Base-by-base conservation (phyloP, 495 filamentous ascomycete genomes). In the Penicillium maclennaniae region DNA sequence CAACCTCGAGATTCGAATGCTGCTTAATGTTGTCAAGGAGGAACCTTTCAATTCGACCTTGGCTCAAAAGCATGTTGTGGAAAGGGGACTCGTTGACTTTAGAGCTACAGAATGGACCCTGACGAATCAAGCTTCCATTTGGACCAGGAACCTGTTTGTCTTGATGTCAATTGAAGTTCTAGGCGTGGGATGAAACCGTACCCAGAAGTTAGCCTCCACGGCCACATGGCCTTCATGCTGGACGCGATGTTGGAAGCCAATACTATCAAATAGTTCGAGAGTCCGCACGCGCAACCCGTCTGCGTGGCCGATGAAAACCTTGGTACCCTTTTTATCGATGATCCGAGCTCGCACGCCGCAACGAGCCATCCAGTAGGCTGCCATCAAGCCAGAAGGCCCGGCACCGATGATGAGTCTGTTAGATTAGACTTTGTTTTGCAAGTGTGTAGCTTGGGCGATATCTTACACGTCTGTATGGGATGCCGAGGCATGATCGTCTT, bases 351-450 rank as follows among this genome's bases (percentile, higher is more conserved):
- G 65, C 47, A 87, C 71, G 5, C 82, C 83, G 53, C 71, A 83
- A 40, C 75, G 75, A 12, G 84, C 76, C 65, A 87, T 77, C 79
- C 83, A 87, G 39, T 77, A 72, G 0, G 85, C 82, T 23, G 77
- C 76, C 78, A 85, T 85, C 8, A 87, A 72, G 43, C 79, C 83
- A 0, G 83, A 78, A 0, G 85, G 84, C n/a, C 84, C 84, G n/a
- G 84, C 83, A 8, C 85, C 85, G 20, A 87, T 66, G 27, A 87
- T 81, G 45, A 88, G 67, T 19, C 53, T 69, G 41, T 6, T 0
- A 1, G 12, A 19, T 56, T 17, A 47, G 45, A 42, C 7, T 15
- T 7, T 26, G 31, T 6, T 14, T 0, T 14, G 2, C 16, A 2
- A 2, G 6, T 15, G 8, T 9, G 7, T 0, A 31, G 5, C 0